Conservation (phyloP, 176 grass and related monocot genomes). For the Paspalum notatum region DNA sequence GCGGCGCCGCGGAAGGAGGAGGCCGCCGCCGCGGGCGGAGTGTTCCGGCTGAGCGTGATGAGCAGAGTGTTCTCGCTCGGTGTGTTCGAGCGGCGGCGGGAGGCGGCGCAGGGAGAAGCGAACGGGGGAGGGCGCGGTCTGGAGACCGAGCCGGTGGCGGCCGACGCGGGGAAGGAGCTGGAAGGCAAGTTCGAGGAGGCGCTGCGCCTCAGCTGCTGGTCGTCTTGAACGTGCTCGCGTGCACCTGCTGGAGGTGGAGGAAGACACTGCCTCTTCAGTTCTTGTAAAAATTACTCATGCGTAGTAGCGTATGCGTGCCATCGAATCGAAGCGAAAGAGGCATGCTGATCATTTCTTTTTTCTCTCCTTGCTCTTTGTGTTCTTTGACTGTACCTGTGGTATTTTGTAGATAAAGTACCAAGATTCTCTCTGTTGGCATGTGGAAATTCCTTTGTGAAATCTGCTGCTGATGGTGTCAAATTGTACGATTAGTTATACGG, state of each 20-base stretch:
- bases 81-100: neutral
- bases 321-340: neutral
- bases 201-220: constrained; percentile 70
- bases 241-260: no score
- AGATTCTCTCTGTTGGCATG: neutral
- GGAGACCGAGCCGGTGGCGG: neutral
- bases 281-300: no score
- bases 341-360: neutral
- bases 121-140: no score
- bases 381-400: neutral
- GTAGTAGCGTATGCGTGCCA: neutral
- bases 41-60: constrained; percentile 28
- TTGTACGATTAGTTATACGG: no score
- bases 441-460: neutral
- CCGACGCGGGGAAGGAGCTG: constrained; percentile 5
- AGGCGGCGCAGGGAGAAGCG: neutral
- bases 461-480: no score
- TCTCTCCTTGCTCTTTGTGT: neutral
- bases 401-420: neutral
- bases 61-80: neutral
- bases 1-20: neutral
- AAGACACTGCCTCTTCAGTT: no score
- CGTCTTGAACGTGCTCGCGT: constrained; percentile 27
- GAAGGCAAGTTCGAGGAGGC: constrained; percentile 65
- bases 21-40: neutral